Evolutionary conservation across 1,139 yeast genomes (phyloP), one percentile per base, ranked within the genome.

Genomic region (Geotrichum klebahnii): DNA sequence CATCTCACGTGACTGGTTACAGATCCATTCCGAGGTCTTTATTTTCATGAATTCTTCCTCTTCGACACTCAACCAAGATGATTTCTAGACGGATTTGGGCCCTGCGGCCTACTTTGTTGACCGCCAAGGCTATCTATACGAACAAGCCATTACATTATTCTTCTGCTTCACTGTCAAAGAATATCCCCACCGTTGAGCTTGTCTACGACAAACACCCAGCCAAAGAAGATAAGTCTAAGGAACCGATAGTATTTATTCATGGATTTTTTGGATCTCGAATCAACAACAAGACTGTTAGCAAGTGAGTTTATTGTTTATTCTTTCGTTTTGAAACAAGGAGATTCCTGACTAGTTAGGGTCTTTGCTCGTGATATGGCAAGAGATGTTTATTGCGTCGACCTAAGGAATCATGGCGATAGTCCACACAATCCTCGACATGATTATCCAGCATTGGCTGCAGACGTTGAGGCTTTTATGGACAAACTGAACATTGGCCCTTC

Each of bases 331-430:
- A n/a, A n/a, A n/a, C n/a, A n/a, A n/a, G n/a, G n/a, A n/a, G 14
- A 9, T 5, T 9, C n/a, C 31, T 32, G 23, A 32, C 45, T 5
- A 9, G 2, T n/a, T 14, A 55, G 59, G 38, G 61, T 59, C 0
- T 50, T 68, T 59, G 74, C 61, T 53, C 62, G 63, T 10, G 72
- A 68, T 34, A 58, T 70, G 39, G 53, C 56, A 22, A 78, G 61
- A 16, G 56, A 63, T 5, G 65, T 88, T 1, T 87, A 79, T 63
- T 80, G 92, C 59, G 67, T 87, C 49, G 97, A 92, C 64, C 73
- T 90, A 54, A 73, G 98, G 56, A 89, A 92, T 67, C 96, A 90
- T 63, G 98, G 98, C 1, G 79, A 75, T 12, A 85, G 96, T 5
- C 97, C 97, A 0, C 95, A 85, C 60, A 64, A 61, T 23, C 61